These are phyloP conservation scores for Salix udensis DNA, from an alignment of 345 rosid genomes.

Conservation along the genomic window DNA sequence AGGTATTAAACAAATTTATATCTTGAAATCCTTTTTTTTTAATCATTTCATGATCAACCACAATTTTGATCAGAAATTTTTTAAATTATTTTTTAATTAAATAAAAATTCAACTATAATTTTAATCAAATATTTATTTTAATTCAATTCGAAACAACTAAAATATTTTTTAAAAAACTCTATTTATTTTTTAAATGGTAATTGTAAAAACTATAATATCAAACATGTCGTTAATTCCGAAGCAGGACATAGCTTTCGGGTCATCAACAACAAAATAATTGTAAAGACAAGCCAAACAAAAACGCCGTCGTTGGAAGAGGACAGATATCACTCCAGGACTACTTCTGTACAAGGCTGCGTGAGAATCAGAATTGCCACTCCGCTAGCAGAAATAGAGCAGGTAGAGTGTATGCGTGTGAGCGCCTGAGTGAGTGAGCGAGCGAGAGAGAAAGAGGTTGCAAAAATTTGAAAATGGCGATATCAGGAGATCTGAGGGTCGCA, in stretches of 20 bases:
- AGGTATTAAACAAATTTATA: too few species aligned
- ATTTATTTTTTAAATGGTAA: too few species aligned
- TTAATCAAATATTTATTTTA: too few species aligned
- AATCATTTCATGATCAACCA: too few species aligned
- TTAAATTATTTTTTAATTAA: too few species aligned
- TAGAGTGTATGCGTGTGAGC: neutral
- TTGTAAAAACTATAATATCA: too few species aligned
- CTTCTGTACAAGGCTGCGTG: neutral
- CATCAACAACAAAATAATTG: neutral
- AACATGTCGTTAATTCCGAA: too few species aligned
- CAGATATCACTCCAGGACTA: neutral
- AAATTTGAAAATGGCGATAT: conserved; percentile 44
- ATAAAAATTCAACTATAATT: too few species aligned
- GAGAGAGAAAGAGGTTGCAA: neutral
- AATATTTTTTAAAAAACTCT: too few species aligned
- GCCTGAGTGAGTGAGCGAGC: neutral
- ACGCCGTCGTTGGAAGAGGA: neutral
- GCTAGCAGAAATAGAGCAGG: neutral
- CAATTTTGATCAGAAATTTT: too few species aligned
- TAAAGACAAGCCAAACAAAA: neutral
- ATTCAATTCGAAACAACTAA: too few species aligned
- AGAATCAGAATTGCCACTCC: neutral
- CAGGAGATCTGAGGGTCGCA: conserved; percentile 66
- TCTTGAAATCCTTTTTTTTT: too few species aligned
- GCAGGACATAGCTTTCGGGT: neutral